These are phyloP conservation scores for Acer negundo DNA, from an alignment of 345 rosid genomes.

Conservation along the genomic window DNA sequence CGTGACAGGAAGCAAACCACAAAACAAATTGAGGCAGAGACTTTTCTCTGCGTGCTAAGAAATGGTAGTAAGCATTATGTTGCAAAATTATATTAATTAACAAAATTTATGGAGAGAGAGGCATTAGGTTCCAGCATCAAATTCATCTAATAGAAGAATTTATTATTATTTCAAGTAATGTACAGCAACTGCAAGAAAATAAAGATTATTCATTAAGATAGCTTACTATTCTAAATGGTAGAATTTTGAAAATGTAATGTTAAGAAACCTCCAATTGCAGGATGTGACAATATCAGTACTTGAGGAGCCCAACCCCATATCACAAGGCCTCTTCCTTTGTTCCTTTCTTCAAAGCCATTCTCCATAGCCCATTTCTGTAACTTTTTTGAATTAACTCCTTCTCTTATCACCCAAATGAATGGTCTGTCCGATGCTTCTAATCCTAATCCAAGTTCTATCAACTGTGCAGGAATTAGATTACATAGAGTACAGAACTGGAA, in stretches of 20 bases:
- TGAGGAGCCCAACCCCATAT: slow-evolving; percentile 27
- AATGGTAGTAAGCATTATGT: too few species aligned
- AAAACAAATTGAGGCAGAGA: too few species aligned
- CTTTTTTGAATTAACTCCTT: not conserved
- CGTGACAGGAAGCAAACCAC: too few species aligned
- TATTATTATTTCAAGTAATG: too few species aligned
- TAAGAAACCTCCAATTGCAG: slow-evolving; percentile 21
- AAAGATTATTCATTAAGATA: not conserved
- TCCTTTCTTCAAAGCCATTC: slow-evolving; percentile 19
- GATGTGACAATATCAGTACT: slow-evolving; percentile 13
- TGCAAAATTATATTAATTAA: too few species aligned
- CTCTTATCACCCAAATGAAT: slow-evolving; percentile 15
- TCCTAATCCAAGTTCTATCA: slow-evolving; percentile 21
- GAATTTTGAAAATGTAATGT: not conserved
- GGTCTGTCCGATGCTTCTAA: slow-evolving; percentile 18
- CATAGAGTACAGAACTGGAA: slow-evolving; percentile 15
- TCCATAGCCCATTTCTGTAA: not conserved
- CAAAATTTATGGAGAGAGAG: too few species aligned
- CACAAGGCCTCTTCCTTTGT: slow-evolving; percentile 14
- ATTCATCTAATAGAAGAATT: too few species aligned
- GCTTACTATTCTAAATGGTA: slow-evolving; percentile 19
- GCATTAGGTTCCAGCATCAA: too few species aligned
- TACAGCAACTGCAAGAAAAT: too few species aligned
- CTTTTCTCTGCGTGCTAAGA: too few species aligned
- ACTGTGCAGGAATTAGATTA: slow-evolving; percentile 12